A percentile compares a stretch with the other conserved stretches of the same genome.
Conservation (phyloP, 805 yeast genomes). For the Candida sonorensis region DNA sequence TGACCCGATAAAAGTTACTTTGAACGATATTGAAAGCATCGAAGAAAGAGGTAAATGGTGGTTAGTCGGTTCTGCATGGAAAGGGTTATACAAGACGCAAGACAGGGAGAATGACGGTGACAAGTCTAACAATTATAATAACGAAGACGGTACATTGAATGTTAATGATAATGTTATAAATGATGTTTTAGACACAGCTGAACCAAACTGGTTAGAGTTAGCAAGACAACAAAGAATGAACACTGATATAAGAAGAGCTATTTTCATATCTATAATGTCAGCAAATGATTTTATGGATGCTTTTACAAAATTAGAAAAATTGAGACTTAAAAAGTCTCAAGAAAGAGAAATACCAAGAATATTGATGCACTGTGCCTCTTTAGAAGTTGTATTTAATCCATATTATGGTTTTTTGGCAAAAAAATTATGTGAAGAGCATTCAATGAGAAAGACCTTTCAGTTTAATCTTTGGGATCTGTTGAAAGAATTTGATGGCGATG, state of each 20-base stretch:
- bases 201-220: constrained; percentile 83
- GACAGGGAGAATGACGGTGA: constrained; percentile 6
- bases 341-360: constrained; percentile 84
- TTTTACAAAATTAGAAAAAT: constrained; percentile 69
- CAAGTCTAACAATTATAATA: constrained; percentile 1
- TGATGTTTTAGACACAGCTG: constrained; percentile 59
- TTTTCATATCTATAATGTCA: constrained; percentile 91
- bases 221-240: constrained; percentile 90
- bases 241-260: constrained; percentile 90
- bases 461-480: constrained; percentile 84
- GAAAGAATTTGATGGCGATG: constrained; percentile 57
- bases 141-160: constrained; percentile 18
- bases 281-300: constrained; percentile 91
- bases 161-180: constrained; percentile 41
- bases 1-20: constrained; percentile 80
- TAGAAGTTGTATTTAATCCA: constrained; percentile 83
- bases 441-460: constrained; percentile 77
- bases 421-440: constrained; percentile 69
- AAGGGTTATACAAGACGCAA: constrained; percentile 40
- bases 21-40: constrained; percentile 73
- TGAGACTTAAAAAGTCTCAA: constrained; percentile 71
- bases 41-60: constrained; percentile 95
- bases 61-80: constrained; percentile 98
- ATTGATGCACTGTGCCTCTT: constrained; percentile 75
- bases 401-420: constrained; percentile 78